Evolutionary conservation across 1,139 yeast genomes (phyloP).

Genomic region (Meyerozyma sp.): DNA sequence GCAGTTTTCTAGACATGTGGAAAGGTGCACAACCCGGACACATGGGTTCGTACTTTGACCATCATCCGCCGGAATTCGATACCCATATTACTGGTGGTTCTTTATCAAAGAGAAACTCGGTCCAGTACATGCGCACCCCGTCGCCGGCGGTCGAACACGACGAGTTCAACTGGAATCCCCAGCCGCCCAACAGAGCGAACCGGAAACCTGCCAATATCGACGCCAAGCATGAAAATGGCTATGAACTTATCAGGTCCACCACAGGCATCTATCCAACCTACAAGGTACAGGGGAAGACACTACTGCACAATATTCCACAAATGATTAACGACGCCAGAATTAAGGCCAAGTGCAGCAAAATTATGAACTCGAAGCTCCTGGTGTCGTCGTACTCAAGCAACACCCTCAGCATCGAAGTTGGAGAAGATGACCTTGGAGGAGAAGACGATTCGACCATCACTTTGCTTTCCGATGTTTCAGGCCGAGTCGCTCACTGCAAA

Average conservation of each 20-base stretch:
- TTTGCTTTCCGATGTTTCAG: background rate
- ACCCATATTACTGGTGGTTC: slow-evolving; percentile 4
- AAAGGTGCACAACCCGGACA: slow-evolving; percentile 10
- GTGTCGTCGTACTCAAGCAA: background rate
- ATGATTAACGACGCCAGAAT: background rate
- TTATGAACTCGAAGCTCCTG: background rate
- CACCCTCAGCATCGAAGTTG: background rate
- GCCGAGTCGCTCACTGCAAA: background rate
- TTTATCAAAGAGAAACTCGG: slow-evolving; percentile 22
- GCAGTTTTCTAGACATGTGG: slow-evolving; percentile 47
- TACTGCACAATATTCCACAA: background rate
- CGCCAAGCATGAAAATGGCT: background rate
- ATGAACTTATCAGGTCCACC: background rate
- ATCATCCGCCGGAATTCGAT: slow-evolving; percentile 4
- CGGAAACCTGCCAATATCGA: background rate
- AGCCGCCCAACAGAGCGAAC: background rate
- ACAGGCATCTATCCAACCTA: background rate
- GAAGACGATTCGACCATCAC: background rate
- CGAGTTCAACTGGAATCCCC: slow-evolving; percentile 30
- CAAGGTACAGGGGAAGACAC: background rate
- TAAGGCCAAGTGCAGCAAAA: background rate
- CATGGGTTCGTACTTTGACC: slow-evolving; percentile 2
- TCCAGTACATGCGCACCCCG: slow-evolving; percentile 35
- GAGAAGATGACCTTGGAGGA: background rate
- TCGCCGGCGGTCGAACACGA: slow-evolving; percentile 45